Percentiles rank a stretch among this genome's conserved stretches.
These are phyloP conservation scores for Flaveria bidentis DNA, from an alignment of 129 eudicot genomes.

Conservation along the genomic window DNA sequence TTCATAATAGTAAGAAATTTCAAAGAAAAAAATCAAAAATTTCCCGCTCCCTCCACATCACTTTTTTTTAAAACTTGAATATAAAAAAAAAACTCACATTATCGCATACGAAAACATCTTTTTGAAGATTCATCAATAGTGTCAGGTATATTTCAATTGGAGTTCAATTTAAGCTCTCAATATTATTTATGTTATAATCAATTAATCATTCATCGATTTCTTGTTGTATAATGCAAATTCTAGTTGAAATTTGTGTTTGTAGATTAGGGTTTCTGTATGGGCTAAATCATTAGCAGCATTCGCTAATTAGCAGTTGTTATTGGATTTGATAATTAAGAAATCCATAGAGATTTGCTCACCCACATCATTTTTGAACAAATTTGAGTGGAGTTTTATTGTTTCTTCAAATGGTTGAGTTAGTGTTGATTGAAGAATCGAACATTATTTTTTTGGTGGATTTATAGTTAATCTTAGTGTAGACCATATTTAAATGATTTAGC, in stretches of 20 bases:
- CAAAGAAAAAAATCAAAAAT: neutral
- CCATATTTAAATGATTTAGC: neutral
- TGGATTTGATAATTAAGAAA: neutral
- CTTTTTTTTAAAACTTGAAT: neutral
- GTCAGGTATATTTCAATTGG: conserved; percentile 11
- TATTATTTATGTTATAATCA: neutral
- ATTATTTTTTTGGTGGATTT: neutral
- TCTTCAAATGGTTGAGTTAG: neutral
- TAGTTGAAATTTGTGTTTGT: neutral
- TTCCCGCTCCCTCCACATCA: conserved; percentile 24
- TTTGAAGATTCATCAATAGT: neutral
- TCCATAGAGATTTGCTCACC: neutral
- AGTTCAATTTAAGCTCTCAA: neutral
- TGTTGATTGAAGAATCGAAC: neutral
- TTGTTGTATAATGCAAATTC: neutral
- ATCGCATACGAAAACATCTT: conserved; percentile 1
- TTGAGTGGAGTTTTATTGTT: neutral
- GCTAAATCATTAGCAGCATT: neutral
- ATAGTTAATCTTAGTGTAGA: neutral
- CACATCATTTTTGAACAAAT: neutral
- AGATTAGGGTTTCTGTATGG: conserved; percentile 20
- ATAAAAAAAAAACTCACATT: neutral
- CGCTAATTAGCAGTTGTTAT: too few species aligned
- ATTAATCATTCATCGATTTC: neutral
- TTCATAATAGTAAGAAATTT: neutral